Evolutionary conservation across 768 basidiomycete genomes (phyloP), one percentile per base, ranked within the genome.

Genomic region (Paxillus involutus): DNA sequence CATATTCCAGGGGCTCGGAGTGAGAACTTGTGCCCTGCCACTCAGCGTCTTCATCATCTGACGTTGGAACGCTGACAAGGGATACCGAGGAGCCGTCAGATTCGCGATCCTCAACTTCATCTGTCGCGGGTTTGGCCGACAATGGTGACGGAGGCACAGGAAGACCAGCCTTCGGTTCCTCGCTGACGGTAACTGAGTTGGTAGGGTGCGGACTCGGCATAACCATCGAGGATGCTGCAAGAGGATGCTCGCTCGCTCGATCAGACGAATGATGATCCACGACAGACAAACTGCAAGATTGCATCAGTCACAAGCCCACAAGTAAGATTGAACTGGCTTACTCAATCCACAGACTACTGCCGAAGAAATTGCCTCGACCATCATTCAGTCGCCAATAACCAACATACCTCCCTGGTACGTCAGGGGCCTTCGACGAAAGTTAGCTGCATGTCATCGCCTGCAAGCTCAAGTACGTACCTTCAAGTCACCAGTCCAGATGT

Each of bases 351-450:
- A 93, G 76, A 53, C 80, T 85, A 33, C 49, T 85, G 74, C 24
- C 91, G 61, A 94, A 94, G 43, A 82, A 65, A 40, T 75, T 76
- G 2, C 80, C 82, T 16, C 75, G 61, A 6, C 77, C 80, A 60
- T 89, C 83, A 54, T 71, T 80, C 53, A 94, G 66, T 41, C 84
- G 77, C 89, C 89, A 94, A 61, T 89, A 91, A 47, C 87, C 80
- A 51, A 86, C 80, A 70, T 91, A 91, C 49, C 80, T 78, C 11
- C 89, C 89, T 3, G 88, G 78, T 12, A 66, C 60, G 43, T 91
- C 90, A 11, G 92, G 92, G 13, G 90, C 91, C 82, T 86, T 44
- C 24, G 24, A 17, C 17, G 3, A 2, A 24, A 40, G 10, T 64
- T 46, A 67, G 40, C 6, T 35, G 1, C 29, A 39, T 44, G 12